Conservation (phyloP, 108 stramenopile species). For the Cyclotella distinguenda region DNA sequence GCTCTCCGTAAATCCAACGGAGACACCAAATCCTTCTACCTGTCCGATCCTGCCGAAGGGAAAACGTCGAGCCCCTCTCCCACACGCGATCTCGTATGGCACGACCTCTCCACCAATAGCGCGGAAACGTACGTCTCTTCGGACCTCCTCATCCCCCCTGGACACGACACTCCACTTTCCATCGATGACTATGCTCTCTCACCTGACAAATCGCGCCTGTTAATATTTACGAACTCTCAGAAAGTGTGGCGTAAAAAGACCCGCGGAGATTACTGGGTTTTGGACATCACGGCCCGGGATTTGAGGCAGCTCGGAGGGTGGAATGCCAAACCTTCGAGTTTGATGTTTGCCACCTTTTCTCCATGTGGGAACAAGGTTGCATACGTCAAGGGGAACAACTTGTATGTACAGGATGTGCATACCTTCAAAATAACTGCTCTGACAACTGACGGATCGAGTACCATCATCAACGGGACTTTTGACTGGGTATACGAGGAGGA, state of each 20-base stretch:
- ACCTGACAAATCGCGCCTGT: conserved; percentile 29
- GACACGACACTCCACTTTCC: conserved; percentile 28
- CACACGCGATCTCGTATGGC: conserved; percentile 39
- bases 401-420: conserved; percentile 44
- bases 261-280: conserved; percentile 45
- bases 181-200: conserved; percentile 39
- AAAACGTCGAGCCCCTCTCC: neutral
- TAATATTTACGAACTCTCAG: conserved; percentile 38
- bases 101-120: conserved; percentile 41
- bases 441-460: conserved; percentile 28
- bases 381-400: conserved; percentile 34
- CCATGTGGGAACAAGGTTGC: conserved; percentile 43
- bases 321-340: conserved; percentile 35
- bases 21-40: neutral
- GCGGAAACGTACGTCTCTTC: conserved; percentile 34
- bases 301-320: conserved; percentile 32
- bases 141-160: conserved; percentile 36
- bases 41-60: neutral
- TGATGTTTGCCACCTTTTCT: conserved; percentile 47
- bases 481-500: conserved; percentile 49
- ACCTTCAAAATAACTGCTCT: conserved; percentile 35
- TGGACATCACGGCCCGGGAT: conserved; percentile 44
- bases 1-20: neutral
- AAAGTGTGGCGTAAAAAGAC: conserved; percentile 49
- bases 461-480: conserved; percentile 40